Percentiles rank a stretch among this genome's conserved stretches.
phyloP scores from a whole-genome alignment of 495 filamentous ascomycete species.

The Aspergillus hancockii region DNA sequence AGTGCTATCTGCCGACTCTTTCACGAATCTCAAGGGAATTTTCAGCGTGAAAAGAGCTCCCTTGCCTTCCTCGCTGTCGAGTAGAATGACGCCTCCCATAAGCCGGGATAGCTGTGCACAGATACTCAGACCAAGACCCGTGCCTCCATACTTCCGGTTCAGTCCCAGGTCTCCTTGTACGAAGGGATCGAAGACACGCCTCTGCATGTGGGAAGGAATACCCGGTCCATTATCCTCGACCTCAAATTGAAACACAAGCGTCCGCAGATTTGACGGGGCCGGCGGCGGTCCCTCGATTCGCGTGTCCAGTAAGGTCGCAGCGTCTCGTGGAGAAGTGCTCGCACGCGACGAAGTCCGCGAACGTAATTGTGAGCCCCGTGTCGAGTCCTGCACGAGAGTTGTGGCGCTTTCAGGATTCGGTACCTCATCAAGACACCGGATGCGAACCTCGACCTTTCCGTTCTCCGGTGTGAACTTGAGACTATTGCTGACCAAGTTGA shows the following conservation, averaged over 20 bases:
- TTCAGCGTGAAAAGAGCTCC: conserved; percentile 83
- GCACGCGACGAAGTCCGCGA: conserved; percentile 13
- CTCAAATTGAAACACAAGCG: conserved; percentile 77
- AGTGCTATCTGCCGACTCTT: conserved; percentile 60
- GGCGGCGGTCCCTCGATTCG: conserved; percentile 46
- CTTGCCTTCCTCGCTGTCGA: conserved; percentile 70
- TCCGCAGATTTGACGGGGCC: conserved; percentile 48
- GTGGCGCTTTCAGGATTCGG: background rate
- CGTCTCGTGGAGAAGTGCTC: conserved; percentile 7
- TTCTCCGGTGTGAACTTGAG: conserved; percentile 87
- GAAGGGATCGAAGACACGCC: conserved; percentile 90
- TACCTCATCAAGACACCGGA: conserved; percentile 58
- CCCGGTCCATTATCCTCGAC: conserved; percentile 89
- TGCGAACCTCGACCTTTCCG: conserved; percentile 71
- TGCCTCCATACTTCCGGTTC: conserved; percentile 88
- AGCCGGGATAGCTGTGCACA: conserved; percentile 80
- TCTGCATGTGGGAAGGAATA: conserved; percentile 74
- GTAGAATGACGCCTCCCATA: conserved; percentile 75
- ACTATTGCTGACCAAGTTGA: conserved; percentile 90
- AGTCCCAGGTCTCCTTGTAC: conserved; percentile 87
- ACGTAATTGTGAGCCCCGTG: conserved; percentile 11
- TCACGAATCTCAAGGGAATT: conserved; percentile 78
- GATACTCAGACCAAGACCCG: conserved; percentile 87
- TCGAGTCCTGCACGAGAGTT: conserved; percentile 8
- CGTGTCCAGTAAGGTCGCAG: conserved; percentile 7